Evolutionary conservation across 2,329 filamentous ascomycete genomes (phyloP), one percentile per base, ranked within the genome.

Genomic region (Blastomyces silverae): DNA sequence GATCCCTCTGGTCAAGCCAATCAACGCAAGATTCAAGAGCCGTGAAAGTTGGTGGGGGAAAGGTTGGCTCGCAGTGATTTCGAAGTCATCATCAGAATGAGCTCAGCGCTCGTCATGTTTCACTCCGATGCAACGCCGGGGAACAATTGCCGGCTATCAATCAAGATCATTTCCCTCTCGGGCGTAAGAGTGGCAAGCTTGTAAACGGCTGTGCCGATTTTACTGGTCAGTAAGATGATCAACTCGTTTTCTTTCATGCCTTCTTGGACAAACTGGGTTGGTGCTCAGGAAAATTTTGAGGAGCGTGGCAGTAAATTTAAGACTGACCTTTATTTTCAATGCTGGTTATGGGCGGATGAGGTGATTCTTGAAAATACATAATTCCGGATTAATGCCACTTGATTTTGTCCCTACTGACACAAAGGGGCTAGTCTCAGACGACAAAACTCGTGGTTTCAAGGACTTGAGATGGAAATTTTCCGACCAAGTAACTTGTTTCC

Each of bases 101-200:
- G 22, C 31, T 31, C 22, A 28, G 13, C 25, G 28, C 13, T 55
- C 52, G 25, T 17, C 28, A 37, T 37, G 48, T 52, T 52, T 52
- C 48, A 52, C 13, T 55, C 10, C 52, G 52, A 55, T 55, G 52
- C 52, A 55, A 55, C 52, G 25, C 52, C 34, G n/a, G n/a, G 22
- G 28, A 53, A 28, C 8, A 53, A 28, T 53, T 28, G 22, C 50
- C 11, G 22, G n/a, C 28, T 55, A 31, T 55, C 52, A 50, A 50
- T 50, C 22, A 55, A 31, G 10, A 7, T 55, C 52, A 17, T 55
- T 25, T 31, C 34, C 34, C 34, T 8, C n/a, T 50, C n/a, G 46
- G n/a, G n/a, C 7, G n/a, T 50, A n/a, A 50, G 46, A 50, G 46
- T n/a, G 46, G 46, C 46, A 50, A 50, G 46, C 5, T 8, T n/a